Evolutionary conservation across 345 rosid species (phyloP), one percentile per base, ranked within the genome.

Genomic region (Lepidium sativum): DNA sequence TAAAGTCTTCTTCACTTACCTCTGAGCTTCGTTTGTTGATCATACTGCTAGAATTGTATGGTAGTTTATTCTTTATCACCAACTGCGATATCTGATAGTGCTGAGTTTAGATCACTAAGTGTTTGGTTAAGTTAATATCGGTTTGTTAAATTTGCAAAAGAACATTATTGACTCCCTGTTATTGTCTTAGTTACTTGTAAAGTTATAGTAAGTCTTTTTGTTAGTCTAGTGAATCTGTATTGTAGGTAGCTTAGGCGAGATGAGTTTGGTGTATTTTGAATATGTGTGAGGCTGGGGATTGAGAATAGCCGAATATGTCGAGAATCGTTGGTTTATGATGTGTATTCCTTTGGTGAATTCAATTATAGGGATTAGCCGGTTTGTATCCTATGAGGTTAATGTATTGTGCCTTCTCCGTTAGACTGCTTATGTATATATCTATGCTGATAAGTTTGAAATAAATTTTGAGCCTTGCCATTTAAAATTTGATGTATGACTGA

Each of bases 1-100:
- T 87, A 68, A 31, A 41, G 13, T 33, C 54, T 31, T 57, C n/a
- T 61, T 48, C 20, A 32, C 42, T 59, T 34, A 16, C 20, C 63
- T 69, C 14, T 53, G 4, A 37, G 49, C 32, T 60, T 61, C 0
- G 5, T n/a, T n/a, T 71, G 34, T 27, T 55, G 65, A 48, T 56
- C 53, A 31, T 49, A 31, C 7, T 70, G 18, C n/a, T 53, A 10
- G 20, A n/a, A 60, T 2, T 39, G 33, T 68, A 16, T 69, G 54
- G 49, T 61, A 34, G 29, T 6, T 1, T 41, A n/a, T n/a, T n/a
- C n/a, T n/a, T n/a, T n/a, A n/a, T n/a, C n/a, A n/a, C n/a, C n/a
- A 18, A n/a, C 1, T 29, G 17, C 44, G 14, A 9, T 18, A 15
- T 63, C 50, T 62, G 57, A 38, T 39, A 17, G 3, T 58, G 15